These are phyloP conservation scores for Actinidia arguta DNA, from an alignment of 179 eudicot species.

Conservation along the genomic window DNA sequence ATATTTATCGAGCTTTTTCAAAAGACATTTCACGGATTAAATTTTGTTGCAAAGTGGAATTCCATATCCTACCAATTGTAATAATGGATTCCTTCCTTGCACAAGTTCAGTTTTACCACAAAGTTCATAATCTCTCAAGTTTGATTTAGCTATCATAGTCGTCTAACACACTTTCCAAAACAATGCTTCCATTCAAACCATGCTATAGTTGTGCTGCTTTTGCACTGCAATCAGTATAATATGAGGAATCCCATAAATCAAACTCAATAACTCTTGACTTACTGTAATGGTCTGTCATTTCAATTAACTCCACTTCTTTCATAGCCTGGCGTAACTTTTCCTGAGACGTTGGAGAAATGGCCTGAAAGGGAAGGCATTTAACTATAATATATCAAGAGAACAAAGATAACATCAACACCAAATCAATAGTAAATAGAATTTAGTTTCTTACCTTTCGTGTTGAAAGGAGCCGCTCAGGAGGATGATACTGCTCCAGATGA, in stretches of 20 bases:
- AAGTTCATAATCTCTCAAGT: background rate
- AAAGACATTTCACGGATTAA: background rate
- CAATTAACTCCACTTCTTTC: constrained; percentile 44
- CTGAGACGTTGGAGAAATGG: constrained; percentile 81
- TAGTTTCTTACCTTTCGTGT: constrained; percentile 65
- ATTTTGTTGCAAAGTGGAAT: background rate
- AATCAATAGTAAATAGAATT: background rate
- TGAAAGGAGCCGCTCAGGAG: constrained; percentile 78
- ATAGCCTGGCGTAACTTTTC: constrained; percentile 71
- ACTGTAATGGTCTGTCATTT: constrained; percentile 44
- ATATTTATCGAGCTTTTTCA: background rate
- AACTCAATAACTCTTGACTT: constrained; percentile 39
- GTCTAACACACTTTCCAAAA: background rate
- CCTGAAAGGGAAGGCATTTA: constrained; percentile 44
- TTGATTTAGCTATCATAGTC: background rate
- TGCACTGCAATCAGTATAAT: background rate
- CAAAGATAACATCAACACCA: background rate
- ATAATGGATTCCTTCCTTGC: background rate
- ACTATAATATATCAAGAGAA: constrained; percentile 2
- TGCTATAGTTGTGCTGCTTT: background rate
- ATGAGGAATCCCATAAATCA: background rate
- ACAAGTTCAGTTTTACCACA: background rate
- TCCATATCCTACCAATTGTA: background rate
- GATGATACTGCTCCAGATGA: constrained; percentile 32
- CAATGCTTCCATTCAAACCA: background rate